Evolutionary conservation across 257 asterid species (phyloP), one percentile per base, ranked within the genome.

Genomic region (Asclepias syriaca): DNA sequence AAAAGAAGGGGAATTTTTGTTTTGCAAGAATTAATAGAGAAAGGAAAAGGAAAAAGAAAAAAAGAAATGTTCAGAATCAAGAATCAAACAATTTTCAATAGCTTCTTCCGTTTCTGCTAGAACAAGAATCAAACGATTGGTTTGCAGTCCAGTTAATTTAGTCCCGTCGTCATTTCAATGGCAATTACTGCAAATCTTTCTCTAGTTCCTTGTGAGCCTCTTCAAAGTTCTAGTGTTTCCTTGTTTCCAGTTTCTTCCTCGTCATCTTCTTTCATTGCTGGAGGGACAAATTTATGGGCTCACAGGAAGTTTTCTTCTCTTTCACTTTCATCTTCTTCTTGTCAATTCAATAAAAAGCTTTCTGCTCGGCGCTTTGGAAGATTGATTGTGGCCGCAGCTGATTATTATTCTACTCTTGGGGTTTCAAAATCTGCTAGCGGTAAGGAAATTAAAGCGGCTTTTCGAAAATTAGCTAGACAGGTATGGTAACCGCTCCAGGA

Each of bases 391-490:
- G 95, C 97, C n/a, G 96, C 91, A 16, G 94, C 94, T 55, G 98
- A 95, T 88, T 95, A 86, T 75, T 95, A 95, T 81, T 86, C 97
- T 34, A 90, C 98, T 50, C 94, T 95, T n/a, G 98, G 99, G 27
- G 93, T 92, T 43, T 84, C 97, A 1, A 95, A 95, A 77, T 95
- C 98, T 48, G 97, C 99, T 72, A 82, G 72, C 49, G 54, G 54
- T 70, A 92, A 95, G 85, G 99, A 92, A 21, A 95, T 95, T 59
- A 95, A 95, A 77, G 87, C 98, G 68, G 99, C 99, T 73, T 95
- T 92, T 77, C 87, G 99, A 72, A 92, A 74, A 80, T 77, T 95
- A 79, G 99, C 99, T 71, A 90, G 99, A 51, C 96, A 95, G 99
- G 98, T 92, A 84, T 77, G 68, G 54, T 59, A 70, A 48, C 22